Evolutionary conservation across 768 basidiomycete genomes (phyloP), one percentile per base, ranked within the genome.

Genomic region (Crassisporium funariophilum): DNA sequence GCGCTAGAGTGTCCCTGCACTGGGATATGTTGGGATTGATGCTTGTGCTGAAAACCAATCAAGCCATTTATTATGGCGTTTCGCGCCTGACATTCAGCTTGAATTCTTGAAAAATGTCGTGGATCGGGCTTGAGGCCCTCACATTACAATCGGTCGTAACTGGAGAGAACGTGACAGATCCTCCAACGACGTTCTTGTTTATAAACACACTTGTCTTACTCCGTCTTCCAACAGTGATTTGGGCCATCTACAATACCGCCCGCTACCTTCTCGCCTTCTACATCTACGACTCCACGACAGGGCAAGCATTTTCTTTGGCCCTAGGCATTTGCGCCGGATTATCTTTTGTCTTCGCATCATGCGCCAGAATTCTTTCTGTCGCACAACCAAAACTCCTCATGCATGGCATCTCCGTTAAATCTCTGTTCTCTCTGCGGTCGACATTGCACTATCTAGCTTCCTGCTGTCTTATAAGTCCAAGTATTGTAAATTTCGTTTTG

Each of bases 231-330:
- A 13, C n/a, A 87, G 86, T 70, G 45, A 56, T 63, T 12, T 89
- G 86, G 83, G 75, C 81, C 20, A 57, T 74, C 12, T 89, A 86
- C 61, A 82, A 75, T 49, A 75, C 79, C 1, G 63, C 78, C 41
- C 79, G 86, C 45, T 91, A 89, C 55, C 81, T 78, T 51, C 57
- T 86, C 12, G 82, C 83, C 3, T 84, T 77, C 52, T 72, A 68
- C 5, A 58, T 71, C 23, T 79, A 77, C 60, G 55, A 70, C 4
- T 71, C 74, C 10, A 48, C 50, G 12, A 65, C 61, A 15, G 77
- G 80, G 19, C 76, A 80, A 53, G 58, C 65, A 0, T 59, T 68
- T 11, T 65, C 80, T 5, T 64, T 86, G 8, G 71, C 69, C 4
- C 67, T 86, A n/a, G 84, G 77, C 4, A 70, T 75, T 31, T 65